Base-by-base conservation (phyloP, 1,284 basidiomycete species). In the Volvariella surrecta region DNA sequence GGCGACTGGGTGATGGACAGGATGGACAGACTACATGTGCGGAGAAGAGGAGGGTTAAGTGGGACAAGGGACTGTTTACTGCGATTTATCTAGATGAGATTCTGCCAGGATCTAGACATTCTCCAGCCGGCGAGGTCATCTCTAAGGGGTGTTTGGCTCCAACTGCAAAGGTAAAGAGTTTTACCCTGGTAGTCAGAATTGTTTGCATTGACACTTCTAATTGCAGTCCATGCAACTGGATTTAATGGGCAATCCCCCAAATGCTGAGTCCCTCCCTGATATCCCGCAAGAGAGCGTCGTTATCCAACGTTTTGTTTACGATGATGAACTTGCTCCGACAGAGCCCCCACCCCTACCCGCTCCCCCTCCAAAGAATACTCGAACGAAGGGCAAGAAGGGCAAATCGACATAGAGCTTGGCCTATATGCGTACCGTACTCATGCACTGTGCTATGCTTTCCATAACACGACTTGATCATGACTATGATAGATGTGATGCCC, bases 291-390 rank as follows among this genome's bases (percentile, higher is more conserved):
- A 87, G 56, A 77, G 77, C 47, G 66, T 93, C 28, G 63, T 77
- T 35, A 81, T 92, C 28, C 83, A 86, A 63, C 89, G 79, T 52
- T 85, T 82, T 56, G 78, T 91, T 28, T 92, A 91, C 51, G 88
- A 91, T 49, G 79, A 81, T 46, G 88, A 91, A 52, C 59, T 73
- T 10, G 70, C 73, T 41, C 61, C 58, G 31, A 55, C 54, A 11
- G 3, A 15, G 16, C n/a, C 32, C 62, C 62, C 20, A 13, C 2
- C 4, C 15, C 17, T 34, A 62, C 62, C 20, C 57, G 60, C 39
- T 52, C 62, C 8, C 58, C 67, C 19, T 56, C 58, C 66, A 11
- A 79, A 76, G 58, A 66, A 63, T 45, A 82, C 80, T 2, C 63
- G 70, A 48, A 64, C 68, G 30, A 66, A 61, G 52, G 58, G 59